Base-by-base conservation (phyloP, 2,329 filamentous ascomycete species). In the Colletotrichum camelliae region DNA sequence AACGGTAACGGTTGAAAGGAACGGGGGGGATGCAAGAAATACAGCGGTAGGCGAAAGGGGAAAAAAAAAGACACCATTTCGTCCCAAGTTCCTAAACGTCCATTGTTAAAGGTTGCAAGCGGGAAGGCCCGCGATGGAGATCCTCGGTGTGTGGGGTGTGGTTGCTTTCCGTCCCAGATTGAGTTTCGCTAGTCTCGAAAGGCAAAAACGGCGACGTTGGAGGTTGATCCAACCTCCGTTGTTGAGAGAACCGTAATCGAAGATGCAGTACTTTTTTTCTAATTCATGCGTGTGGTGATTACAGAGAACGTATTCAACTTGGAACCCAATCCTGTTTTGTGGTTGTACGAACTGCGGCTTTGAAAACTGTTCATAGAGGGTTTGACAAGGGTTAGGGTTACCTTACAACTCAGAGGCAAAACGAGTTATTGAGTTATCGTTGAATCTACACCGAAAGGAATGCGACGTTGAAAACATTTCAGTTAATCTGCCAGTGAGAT, bases 261-360 rank as follows among this genome's bases (percentile, higher is more conserved):
- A 43, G 37, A 43, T 10, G 8, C 37, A 10, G 5, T 18, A 1
- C 37, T 27, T 43, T 43, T 10, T 4, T 3, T 18, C 37, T 43
- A 18, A 5, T 43, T n/a, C 1, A 18, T 18, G 24, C 24, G 37
- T n/a, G 4, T 43, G 24, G 24, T 21, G 37, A 10, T 2, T 43
- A 43, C 37, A 9, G 37, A 43, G 37, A 3, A 4, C 0, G 8
- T 39, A 1, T 18, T 7, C 16, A 43, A 43, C 0, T 24, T 24
- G 4, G 9, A 18, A 43, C 5, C 0, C 0, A 16, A 18, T 43
- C 0, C 9, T 2, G 4, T 43, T 5, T n/a, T 43, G 37, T 0
- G 5, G 8, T n/a, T 10, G 37, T 43, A 16, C 37, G 2, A 18
- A 43, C 37, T 1, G 37, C 4, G 37, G 18, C 37, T n/a, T 43